Evolutionary conservation across 2,329 filamentous ascomycete genomes (phyloP).

Genomic region (Aureobasidium melanogenum): DNA sequence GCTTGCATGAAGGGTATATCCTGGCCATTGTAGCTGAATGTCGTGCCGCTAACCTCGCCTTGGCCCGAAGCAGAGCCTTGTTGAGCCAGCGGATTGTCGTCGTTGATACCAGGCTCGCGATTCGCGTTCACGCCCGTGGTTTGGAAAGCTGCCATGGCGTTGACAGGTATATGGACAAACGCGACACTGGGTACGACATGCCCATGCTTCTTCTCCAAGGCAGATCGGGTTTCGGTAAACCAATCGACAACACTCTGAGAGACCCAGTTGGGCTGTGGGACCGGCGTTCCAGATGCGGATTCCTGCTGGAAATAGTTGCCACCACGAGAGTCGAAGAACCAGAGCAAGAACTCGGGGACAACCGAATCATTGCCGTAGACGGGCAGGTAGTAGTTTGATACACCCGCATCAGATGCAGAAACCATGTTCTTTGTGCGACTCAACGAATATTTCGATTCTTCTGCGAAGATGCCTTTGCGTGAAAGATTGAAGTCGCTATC

Average conservation of each 20-base stretch:
- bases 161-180: conserved; percentile 47
- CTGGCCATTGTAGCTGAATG: conserved; percentile 33
- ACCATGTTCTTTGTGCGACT: conserved; percentile 39
- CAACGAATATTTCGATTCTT: conserved; percentile 30
- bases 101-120: conserved; percentile 40
- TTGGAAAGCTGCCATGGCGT: conserved; percentile 35
- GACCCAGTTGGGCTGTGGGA: conserved; percentile 37
- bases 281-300: conserved; percentile 18
- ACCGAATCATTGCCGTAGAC: conserved; percentile 37
- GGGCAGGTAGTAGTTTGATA: conserved; percentile 48
- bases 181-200: conserved; percentile 40
- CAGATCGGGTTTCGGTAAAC: conserved; percentile 31
- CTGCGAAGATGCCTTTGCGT: conserved; percentile 32
- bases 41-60: conserved; percentile 24
- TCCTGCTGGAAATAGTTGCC: conserved; percentile 42
- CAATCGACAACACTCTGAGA: conserved; percentile 36
- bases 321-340: conserved; percentile 64
- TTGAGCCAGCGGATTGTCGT: conserved; percentile 30
- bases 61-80: conserved; percentile 32
- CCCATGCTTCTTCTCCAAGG: conserved; percentile 24
- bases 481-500: conserved; percentile 54
- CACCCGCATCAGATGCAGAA: conserved; percentile 28
- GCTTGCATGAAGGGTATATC: conserved; percentile 57
- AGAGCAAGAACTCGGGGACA: conserved; percentile 45
- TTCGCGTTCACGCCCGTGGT: conserved; percentile 31